Conservation (phyloP, 306 rosid genomes). For the Trifolium pratense region DNA sequence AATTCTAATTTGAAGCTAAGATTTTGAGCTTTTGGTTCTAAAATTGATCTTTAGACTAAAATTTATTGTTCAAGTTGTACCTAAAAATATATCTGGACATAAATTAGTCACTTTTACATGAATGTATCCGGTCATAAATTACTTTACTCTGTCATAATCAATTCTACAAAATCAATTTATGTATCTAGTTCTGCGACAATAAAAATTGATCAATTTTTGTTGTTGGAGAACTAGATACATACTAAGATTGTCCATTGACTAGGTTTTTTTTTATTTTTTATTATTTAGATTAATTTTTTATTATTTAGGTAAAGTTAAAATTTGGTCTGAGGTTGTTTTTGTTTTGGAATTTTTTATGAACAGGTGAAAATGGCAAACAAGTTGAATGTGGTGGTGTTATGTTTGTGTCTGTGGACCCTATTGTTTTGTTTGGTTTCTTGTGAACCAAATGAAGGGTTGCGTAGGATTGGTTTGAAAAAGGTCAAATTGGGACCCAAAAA, state of each 20-base stretch:
- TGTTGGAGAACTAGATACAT: background rate
- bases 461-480: constrained; percentile 78
- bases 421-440: constrained; percentile 56
- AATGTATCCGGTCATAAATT: too few relatives aligned
- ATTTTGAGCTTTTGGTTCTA: background rate
- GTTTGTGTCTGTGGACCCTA: constrained; percentile 54
- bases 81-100: too few relatives aligned
- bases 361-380: constrained; percentile 64
- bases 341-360: constrained; percentile 31
- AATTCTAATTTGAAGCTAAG: too few relatives aligned
- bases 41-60: too few relatives aligned
- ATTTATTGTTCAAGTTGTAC: too few relatives aligned
- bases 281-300: background rate
- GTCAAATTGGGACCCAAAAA: constrained; percentile 48
- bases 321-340: background rate
- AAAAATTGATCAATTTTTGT: background rate
- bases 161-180: too few relatives aligned
- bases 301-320: background rate
- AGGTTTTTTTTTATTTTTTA: background rate
- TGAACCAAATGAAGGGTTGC: constrained; percentile 58
- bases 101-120: too few relatives aligned
- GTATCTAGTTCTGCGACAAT: too few relatives aligned
- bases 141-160: too few relatives aligned
- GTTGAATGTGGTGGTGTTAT: constrained; percentile 46
- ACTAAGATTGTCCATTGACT: background rate